Evolutionary conservation across 495 filamentous ascomycete species (phyloP), one percentile per base, ranked within the genome.

Genomic region (Ascodesmis nigricans): DNA sequence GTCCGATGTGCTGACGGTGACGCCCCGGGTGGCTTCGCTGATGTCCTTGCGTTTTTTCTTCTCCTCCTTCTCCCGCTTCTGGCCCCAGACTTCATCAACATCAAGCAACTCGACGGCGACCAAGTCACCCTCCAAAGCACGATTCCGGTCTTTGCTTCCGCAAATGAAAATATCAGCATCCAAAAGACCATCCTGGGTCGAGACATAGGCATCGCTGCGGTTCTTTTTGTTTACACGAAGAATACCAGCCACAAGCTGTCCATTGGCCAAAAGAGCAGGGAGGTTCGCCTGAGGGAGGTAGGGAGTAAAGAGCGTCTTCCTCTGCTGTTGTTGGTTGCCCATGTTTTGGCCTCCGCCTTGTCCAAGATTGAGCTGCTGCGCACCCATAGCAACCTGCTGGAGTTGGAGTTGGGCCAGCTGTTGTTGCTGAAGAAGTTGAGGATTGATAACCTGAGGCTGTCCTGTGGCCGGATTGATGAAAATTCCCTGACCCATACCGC

Each of bases 31-130:
- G 17, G 16, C 30, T 48, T 93, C 87, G 15, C 81, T 90, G 39
- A 91, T 87, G 49, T 97, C 87, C 63, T 97, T 97, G 53, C 87
- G 77, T 62, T 95, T 95, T 71, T 97, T 97, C 64, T 97, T 97
- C 49, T 97, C 87, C 54, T 97, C 87, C 52, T 97, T 97, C 53
- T 97, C 87, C 15, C 79, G 77, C 62, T 97, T 97, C 58, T 97
- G 87, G 10, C 74, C 69, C 87, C 87, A 97, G 6, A 97, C 87
- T 49, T 97, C 87, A 53, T 95, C 87, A 2, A 97, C 87, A 52
- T 97, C 87, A 18, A 97, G 73, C 13, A 97, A 73, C 53, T 97
- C 87, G 34, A 97, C 71, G 20, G 87, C 87, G 33, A 97, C 87
- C 34, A 84, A 66, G 52, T 97, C 87, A 38, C 87, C 87, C 58